Conservation (phyloP, 768 basidiomycete species). For the Gloeostereum incarnatum region DNA sequence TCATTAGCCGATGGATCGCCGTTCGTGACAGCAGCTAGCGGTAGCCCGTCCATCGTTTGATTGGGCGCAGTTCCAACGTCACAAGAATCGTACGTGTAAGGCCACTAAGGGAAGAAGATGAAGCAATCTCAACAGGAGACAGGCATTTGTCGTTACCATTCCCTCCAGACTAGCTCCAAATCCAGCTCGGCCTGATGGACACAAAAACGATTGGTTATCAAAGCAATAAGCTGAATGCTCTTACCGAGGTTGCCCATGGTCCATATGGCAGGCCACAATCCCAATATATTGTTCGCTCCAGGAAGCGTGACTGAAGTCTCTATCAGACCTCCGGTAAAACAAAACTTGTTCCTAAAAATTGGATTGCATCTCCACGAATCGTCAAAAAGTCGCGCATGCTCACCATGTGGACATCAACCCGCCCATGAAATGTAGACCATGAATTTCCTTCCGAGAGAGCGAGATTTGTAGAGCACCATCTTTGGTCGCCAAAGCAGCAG, state of each 20-base stretch:
- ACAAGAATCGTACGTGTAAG: constrained; percentile 77
- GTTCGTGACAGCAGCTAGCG: constrained; percentile 45
- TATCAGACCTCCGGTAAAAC: constrained; percentile 83
- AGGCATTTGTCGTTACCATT: constrained; percentile 8
- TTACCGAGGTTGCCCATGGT: constrained; percentile 71
- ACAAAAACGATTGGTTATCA: no score
- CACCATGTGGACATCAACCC: constrained; percentile 49
- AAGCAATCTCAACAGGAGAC: neutral
- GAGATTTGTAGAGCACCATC: constrained; percentile 73
- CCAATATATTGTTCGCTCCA: constrained; percentile 51
- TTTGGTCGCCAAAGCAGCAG: constrained; percentile 63
- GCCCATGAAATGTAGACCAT: constrained; percentile 66
- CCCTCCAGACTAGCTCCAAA: constrained; percentile 85
- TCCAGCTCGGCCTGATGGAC: constrained; percentile 64
- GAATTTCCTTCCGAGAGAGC: constrained; percentile 52
- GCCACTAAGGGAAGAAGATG: constrained; percentile 42
- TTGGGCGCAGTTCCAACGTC: constrained; percentile 91
- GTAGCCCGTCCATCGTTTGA: constrained; percentile 64
- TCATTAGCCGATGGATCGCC: constrained; percentile 48
- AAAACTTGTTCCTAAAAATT: constrained; percentile 76
- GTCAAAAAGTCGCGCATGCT: no score
- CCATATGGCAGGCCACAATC: constrained; percentile 79
- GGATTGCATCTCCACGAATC: constrained; percentile 16
- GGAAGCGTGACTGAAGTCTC: constrained; percentile 63
- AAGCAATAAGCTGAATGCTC: constrained; percentile 4